Percentiles rank a stretch among this genome's conserved stretches.
phyloP scores from a whole-genome alignment of 495 filamentous ascomycete genomes.

The Entonaema liquescens region DNA sequence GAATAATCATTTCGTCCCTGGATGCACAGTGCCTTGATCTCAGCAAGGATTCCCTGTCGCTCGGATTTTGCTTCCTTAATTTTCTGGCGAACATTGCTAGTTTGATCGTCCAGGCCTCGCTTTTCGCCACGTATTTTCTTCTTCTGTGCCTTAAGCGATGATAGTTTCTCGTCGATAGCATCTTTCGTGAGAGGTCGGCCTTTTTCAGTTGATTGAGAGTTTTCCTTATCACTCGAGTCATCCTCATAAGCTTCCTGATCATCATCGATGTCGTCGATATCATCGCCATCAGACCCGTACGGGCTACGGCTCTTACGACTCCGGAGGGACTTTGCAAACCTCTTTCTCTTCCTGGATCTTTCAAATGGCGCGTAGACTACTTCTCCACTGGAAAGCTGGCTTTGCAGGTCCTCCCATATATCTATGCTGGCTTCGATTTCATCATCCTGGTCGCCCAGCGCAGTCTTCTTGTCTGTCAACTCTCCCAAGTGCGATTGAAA shows the following conservation, averaged over 20 bases:
- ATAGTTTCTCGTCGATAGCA: slow-evolving; percentile 36
- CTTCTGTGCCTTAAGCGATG: slow-evolving; percentile 42
- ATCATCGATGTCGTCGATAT: slow-evolving; percentile 12
- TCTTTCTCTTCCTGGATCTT: slow-evolving; percentile 46
- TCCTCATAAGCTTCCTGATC: slow-evolving; percentile 24
- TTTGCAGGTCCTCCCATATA: slow-evolving; percentile 58
- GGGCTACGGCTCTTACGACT: slow-evolving; percentile 38
- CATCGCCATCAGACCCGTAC: slow-evolving; percentile 8
- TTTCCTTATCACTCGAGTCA: slow-evolving; percentile 47
- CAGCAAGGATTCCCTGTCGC: slow-evolving; percentile 26
- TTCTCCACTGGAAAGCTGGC: slow-evolving; percentile 56
- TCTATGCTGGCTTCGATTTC: slow-evolving; percentile 48
- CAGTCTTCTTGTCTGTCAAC: background rate
- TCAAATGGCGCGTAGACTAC: slow-evolving; percentile 58
- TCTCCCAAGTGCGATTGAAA: slow-evolving; percentile 51
- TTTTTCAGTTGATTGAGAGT: slow-evolving; percentile 21
- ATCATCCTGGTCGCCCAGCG: slow-evolving; percentile 47
- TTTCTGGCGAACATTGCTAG: slow-evolving; percentile 14
- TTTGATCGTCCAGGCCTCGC: slow-evolving; percentile 19
- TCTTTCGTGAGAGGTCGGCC: slow-evolving; percentile 34
- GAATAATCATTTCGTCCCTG: slow-evolving; percentile 67
- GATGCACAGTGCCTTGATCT: slow-evolving; percentile 62
- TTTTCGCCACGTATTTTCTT: slow-evolving; percentile 34
- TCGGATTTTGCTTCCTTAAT: slow-evolving; percentile 40
- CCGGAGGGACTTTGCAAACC: slow-evolving; percentile 17